Conservation (phyloP, 768 basidiomycete genomes). For the Mrakia blollopis region DNA sequence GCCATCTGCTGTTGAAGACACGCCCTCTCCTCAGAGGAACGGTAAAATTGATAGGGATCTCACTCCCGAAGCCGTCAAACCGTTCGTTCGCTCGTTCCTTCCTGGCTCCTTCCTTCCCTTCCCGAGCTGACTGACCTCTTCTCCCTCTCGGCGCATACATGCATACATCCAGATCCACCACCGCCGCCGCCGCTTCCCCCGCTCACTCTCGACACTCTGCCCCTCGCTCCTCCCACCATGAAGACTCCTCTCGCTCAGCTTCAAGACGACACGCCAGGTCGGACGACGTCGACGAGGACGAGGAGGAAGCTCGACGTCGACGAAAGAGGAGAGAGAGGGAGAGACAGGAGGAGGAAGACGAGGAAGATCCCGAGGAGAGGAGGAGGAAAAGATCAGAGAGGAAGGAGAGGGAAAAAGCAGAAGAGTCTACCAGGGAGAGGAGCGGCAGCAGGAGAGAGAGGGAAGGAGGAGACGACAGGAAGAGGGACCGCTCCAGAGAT, state of each 20-base stretch:
- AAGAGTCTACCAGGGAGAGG: slow-evolving; percentile 7
- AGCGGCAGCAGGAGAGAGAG: background rate
- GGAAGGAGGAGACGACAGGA: slow-evolving; percentile 7
- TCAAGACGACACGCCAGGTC: slow-evolving; percentile 8
- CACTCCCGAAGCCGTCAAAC: slow-evolving; percentile 8
- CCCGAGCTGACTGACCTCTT: background rate
- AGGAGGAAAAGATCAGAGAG: slow-evolving; percentile 27
- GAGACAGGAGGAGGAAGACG: slow-evolving; percentile 41
- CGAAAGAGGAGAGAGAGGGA: slow-evolving; percentile 64
- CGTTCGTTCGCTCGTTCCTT: background rate
- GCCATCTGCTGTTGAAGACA: background rate
- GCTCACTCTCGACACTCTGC: slow-evolving; percentile 14
- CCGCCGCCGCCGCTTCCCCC: background rate
- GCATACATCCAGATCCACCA: background rate
- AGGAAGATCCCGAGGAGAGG: slow-evolving; percentile 32
- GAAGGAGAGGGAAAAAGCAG: slow-evolving; percentile 21
- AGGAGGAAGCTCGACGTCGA: slow-evolving; percentile 29
- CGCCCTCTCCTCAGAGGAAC: slow-evolving; percentile 15
- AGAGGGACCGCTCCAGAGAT: slow-evolving; percentile 19
- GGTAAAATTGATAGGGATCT: slow-evolving; percentile 3
- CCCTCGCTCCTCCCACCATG: background rate
- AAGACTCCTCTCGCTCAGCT: background rate
- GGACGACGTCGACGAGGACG: slow-evolving; percentile 25
- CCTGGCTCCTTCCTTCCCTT: background rate
- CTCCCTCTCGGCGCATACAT: background rate